Evolutionary conservation across 352 stramenopile genomes (phyloP), one percentile per base, ranked within the genome.

Genomic region (Globisporangium cystogenes): DNA sequence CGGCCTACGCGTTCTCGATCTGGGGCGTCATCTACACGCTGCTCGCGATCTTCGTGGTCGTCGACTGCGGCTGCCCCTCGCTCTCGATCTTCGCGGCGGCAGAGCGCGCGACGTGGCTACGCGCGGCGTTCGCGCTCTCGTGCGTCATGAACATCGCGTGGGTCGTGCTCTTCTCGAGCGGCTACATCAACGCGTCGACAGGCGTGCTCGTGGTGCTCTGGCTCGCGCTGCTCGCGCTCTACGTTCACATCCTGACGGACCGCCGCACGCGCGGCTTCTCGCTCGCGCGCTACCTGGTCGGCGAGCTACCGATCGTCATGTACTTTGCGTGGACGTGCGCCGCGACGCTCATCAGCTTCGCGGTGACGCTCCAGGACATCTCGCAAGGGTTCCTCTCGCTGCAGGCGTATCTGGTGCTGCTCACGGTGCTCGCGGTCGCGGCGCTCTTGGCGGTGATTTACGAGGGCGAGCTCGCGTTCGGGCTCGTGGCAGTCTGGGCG

Each of bases 291-390:
- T 88, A 69, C 59, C 12, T 86, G 24, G 51, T 74, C 40, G 85
- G 70, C 33, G 78, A 89, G 59, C 63, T 92, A 44, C 74, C 72
- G 8, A 35, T 92, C 23, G 74, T 65, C 20, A 37, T 86, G 33
- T 92, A 92, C 54, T 92, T 90, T 46, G 75, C 74, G 20, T 92
- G 81, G 81, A 86, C 73, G 11, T 83, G 68, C 40, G 78, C 70
- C 18, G 78, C 81, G 42, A 84, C 69, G 50, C 67, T 89, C 35
- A 90, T 92, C 65, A 82, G 65, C 59, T 60, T 92, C 49, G 72
- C 74, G 23, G 74, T 92, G 39, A 72, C 72, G 27, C 56, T 66
- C n/a, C 74, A 88, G 51, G 65, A 87, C 27, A 43, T 82, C 18
- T 41, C 53, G 18, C 59, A 67, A 10, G 70, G 67, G 27, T 87